These are phyloP conservation scores for Rosa rugosa DNA, from an alignment of 306 rosid genomes.

Conservation along the genomic window DNA sequence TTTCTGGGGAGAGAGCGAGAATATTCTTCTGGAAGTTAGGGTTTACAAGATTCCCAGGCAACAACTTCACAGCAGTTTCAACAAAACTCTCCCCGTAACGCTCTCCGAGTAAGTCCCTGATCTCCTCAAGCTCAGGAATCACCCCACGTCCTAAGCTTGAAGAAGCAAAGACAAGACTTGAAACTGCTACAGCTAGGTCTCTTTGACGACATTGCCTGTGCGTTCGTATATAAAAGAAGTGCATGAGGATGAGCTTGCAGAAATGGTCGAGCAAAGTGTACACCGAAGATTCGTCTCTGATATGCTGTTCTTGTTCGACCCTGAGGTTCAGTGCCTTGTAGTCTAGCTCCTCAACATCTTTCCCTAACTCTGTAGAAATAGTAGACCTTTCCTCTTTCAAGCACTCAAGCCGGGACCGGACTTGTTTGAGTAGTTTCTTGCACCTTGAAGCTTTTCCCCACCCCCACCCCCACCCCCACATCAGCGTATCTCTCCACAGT, in stretches of 20 bases:
- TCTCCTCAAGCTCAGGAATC: not conserved
- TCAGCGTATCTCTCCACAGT: too few relatives aligned
- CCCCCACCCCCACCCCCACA: too few relatives aligned
- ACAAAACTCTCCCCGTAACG: not conserved
- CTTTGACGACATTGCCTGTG: not conserved
- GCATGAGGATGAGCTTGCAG: not conserved
- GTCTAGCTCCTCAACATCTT: not conserved
- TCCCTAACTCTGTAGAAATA: too few relatives aligned
- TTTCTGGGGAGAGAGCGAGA: not conserved
- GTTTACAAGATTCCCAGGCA: conserved; percentile 3
- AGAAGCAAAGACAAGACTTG: not conserved
- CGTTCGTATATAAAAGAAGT: not conserved
- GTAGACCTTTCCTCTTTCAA: too few relatives aligned
- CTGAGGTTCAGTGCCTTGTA: not conserved
- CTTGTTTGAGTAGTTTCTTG: too few relatives aligned
- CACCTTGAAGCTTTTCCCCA: too few relatives aligned
- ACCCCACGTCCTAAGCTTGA: not conserved
- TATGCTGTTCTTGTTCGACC: not conserved
- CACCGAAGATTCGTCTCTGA: not conserved
- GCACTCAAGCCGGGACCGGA: too few relatives aligned
- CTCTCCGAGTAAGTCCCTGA: not conserved
- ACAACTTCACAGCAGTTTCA: not conserved
- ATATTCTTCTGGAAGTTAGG: not conserved
- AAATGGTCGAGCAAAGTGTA: not conserved
- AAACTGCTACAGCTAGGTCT: not conserved